A percentile compares a stretch with the other conserved stretches of the same genome.
Conservation (phyloP, 148 eudicot species). For the Dysphania ambrosioides region DNA sequence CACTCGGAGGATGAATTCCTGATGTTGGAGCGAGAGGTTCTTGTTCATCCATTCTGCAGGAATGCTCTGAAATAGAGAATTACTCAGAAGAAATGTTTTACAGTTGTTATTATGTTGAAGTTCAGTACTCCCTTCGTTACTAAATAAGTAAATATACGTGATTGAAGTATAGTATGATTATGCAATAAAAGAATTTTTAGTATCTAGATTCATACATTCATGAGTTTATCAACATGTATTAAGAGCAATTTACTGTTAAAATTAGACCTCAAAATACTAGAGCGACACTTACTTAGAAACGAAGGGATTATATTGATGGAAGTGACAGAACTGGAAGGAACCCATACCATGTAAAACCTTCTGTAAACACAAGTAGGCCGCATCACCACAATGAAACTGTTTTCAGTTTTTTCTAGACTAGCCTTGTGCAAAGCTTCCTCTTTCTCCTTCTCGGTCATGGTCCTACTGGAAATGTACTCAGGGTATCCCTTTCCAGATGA, state of each 20-base stretch:
- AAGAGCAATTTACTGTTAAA: too few species aligned
- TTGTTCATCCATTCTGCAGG: constrained; percentile 31
- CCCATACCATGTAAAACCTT: constrained; percentile 25
- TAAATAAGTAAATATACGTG: too few species aligned
- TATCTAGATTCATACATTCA: too few species aligned
- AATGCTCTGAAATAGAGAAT: constrained; percentile 25
- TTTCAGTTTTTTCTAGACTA: constrained; percentile 20
- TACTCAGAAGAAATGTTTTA: background rate
- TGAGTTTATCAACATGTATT: too few species aligned
- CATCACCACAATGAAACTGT: constrained; percentile 31
- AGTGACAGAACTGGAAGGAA: background rate
- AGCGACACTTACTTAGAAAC: too few species aligned
- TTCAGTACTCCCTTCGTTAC: background rate
- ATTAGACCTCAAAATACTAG: too few species aligned
- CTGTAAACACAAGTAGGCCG: constrained; percentile 31
- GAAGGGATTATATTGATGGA: background rate
- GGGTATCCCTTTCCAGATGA: constrained; percentile 8
- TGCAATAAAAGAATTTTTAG: too few species aligned
- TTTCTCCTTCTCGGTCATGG: constrained; percentile 24
- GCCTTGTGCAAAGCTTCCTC: constrained; percentile 26
- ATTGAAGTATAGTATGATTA: too few species aligned
- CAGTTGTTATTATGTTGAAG: background rate
- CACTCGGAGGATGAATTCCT: constrained; percentile 26
- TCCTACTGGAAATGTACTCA: constrained; percentile 22
- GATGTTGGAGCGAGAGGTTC: constrained; percentile 19